Base-by-base conservation (phyloP, 371 early-diverging fungal genomes). In the Amoeboaphelidium protococcarum region DNA sequence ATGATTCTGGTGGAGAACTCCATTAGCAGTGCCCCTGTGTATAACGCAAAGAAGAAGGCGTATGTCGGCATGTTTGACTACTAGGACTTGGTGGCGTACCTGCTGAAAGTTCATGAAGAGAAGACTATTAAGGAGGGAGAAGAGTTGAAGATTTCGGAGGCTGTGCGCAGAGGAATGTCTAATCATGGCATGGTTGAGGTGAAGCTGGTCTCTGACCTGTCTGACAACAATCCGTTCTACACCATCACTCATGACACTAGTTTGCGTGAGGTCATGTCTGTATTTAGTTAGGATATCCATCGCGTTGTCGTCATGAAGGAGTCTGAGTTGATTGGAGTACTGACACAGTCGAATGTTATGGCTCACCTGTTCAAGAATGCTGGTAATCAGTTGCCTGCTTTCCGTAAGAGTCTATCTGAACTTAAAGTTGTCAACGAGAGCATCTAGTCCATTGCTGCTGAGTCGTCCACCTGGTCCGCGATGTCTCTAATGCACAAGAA, bases 1-100 rank as follows among this genome's bases (percentile, higher is more conserved):
- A 21, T 16, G 42, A 22, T 42, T 42, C 20, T 42, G 13, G 42
- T 42, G 4, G 21, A 22, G 20, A 13, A 42, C 42, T 4, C 6
- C 6, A 67, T 71, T 27, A 73, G 76, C 2, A 76, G 80, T 0
- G 82, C 81, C 0, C 85, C 85, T 1, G 73, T 84, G 0, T 79
- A 72, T 60, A 74, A 78, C 47, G 45, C 0, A 47, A 44, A 47
- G 22, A 16, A 20, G 21, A 46, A 47, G 2, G 23, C 21, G 23
- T 56, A 40, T 47, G 50, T 76, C 0, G 85, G 85, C 41, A 80
- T 84, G 80, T 81, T 84, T 61, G 85, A 84, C 50, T 76, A 79
- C 58, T 74, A 74, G 23, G 85, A 84, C 53, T 58, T 82, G 24
- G 72, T 74, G 45, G 56, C 72, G 1, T 76, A 70, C 51, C 54